A percentile compares a stretch with the other conserved stretches of the same genome.
Conservation (phyloP, 495 filamentous ascomycete genomes). For the Penicillium arizonense region DNA sequence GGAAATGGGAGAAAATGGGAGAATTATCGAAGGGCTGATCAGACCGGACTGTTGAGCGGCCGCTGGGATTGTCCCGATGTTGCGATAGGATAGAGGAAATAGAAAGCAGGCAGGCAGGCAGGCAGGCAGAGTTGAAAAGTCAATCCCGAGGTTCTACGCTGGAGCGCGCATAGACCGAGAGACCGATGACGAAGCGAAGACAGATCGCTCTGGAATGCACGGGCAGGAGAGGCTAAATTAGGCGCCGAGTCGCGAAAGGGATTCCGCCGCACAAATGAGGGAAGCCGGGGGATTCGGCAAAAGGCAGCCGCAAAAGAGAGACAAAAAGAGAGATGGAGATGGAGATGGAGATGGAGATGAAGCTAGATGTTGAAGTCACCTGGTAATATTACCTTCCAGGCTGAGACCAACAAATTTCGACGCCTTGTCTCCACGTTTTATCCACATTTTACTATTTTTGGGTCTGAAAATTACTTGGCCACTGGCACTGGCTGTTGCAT, state of each 20-base stretch:
- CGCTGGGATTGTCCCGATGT: slow-evolving; percentile 3
- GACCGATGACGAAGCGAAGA: slow-evolving; percentile 6
- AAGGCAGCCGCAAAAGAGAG: slow-evolving; percentile 5
- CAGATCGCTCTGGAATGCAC: slow-evolving; percentile 6
- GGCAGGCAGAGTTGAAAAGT: slow-evolving; percentile 1
- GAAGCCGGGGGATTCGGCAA: slow-evolving; percentile 10
- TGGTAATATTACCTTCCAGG: slow-evolving; percentile 24
- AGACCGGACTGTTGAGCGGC: not conserved
- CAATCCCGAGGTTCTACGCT: not conserved
- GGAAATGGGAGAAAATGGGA: not conserved
- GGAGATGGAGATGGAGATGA: slow-evolving; percentile 20
- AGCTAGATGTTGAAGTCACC: slow-evolving; percentile 17
- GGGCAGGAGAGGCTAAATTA: not conserved
- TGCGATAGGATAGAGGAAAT: slow-evolving; percentile 1
- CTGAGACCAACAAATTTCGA: not conserved
- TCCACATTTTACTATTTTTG: slow-evolving; percentile 24
- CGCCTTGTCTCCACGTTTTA: slow-evolving; percentile 13
- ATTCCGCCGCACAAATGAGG: slow-evolving; percentile 11
- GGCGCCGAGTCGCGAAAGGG: slow-evolving; percentile 3
- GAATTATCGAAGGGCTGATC: not conserved
- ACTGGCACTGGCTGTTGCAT: not conserved
- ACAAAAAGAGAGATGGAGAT: slow-evolving; percentile 12
- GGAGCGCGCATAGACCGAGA: slow-evolving; percentile 6
- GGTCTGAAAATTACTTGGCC: slow-evolving; percentile 6
- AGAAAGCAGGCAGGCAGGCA: slow-evolving; percentile 2